Base-by-base conservation (phyloP, 345 rosid genomes). In the Garcia nutans region DNA sequence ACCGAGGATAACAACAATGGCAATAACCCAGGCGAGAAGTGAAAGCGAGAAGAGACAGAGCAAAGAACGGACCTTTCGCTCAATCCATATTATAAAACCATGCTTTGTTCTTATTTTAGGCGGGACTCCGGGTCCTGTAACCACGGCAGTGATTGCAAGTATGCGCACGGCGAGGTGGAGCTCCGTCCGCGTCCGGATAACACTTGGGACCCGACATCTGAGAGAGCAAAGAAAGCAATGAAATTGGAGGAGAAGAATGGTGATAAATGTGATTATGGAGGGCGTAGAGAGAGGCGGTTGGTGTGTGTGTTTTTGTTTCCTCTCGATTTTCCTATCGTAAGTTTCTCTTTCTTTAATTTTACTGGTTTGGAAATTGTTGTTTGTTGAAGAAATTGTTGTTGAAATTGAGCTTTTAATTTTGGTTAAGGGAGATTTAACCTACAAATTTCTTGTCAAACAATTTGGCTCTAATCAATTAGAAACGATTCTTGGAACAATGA, bases 141-240 rank as follows among this genome's bases (percentile, higher is more conserved):
- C 81, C 97, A 95, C 71, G 97, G 98, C 7, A 77, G 55, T 79
- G 56, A 82, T 11, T 95, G 99, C 84, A 88, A 82, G 86, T 95
- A 84, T 73, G 99, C 99, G 3, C 99, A 95, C 76, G 89, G 96
- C 15, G 97, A 95, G 84, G 89, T 77, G 60, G 97, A 95, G 90
- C 93, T 95, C 24, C 87, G 96, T 16, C 83, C 68, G 50, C 87
- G 97, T 23, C 96, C 94, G 6, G 92, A 95, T 66, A 82, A 82
- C 72, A 79, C 99, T n/a, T 93, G 99, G 99, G 99, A 95, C 73
- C 99, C 97, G 44, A 95, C 97, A 1, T 95, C 97, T 2, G 93
- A 86, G 83, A 86, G 90, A 42, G 97, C 90, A 0, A 92, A 91
- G n/a, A n/a, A n/a, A n/a, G n/a, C n/a, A n/a, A n/a, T n/a, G n/a